Conservation (phyloP, 2,329 filamentous ascomycete genomes). For the Cercospora sp. region DNA sequence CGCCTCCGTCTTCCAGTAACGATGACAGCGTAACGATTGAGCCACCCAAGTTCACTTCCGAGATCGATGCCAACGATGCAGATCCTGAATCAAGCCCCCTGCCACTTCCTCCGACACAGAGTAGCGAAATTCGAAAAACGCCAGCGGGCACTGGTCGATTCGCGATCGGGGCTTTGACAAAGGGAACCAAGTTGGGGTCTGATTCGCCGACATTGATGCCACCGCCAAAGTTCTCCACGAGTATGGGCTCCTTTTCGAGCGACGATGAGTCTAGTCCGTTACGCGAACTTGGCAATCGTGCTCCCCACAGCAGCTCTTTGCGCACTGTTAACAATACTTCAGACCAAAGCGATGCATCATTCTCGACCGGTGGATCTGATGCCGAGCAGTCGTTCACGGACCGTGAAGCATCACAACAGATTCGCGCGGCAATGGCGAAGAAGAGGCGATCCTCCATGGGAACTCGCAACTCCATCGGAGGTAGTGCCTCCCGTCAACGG, state of each 20-base stretch:
- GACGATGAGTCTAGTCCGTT: constrained; percentile 54
- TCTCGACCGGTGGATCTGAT: constrained; percentile 23
- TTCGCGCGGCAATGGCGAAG: constrained; percentile 54
- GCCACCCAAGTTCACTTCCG: constrained; percentile 46
- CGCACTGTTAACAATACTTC: constrained; percentile 28
- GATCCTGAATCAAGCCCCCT: constrained; percentile 56
- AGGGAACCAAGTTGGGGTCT: constrained; percentile 60
- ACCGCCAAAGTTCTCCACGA: constrained; percentile 58
- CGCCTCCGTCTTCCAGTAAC: constrained; percentile 38
- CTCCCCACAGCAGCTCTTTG: constrained; percentile 37
- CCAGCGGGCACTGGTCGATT: constrained; percentile 60
- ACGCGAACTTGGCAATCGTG: constrained; percentile 48
- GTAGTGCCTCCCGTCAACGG: constrained; percentile 35
- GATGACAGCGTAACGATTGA: constrained; percentile 15
- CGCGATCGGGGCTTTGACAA: constrained; percentile 74
- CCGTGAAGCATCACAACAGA: constrained; percentile 30
- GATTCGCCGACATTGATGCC: constrained; percentile 46
- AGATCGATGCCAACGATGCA: constrained; percentile 45
- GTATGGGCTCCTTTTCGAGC: constrained; percentile 60
- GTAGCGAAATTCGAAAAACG: constrained; percentile 57
- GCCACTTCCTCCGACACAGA: constrained; percentile 58
- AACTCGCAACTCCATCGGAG: constrained; percentile 34
- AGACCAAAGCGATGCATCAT: constrained; percentile 30
- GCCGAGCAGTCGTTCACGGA: constrained; percentile 27
- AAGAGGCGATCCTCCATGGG: constrained; percentile 40